A percentile compares a stretch with the other conserved stretches of the same genome.
These are phyloP conservation scores for Globisporangium splendens DNA, from an alignment of 352 stramenopile species.

Conservation along the genomic window DNA sequence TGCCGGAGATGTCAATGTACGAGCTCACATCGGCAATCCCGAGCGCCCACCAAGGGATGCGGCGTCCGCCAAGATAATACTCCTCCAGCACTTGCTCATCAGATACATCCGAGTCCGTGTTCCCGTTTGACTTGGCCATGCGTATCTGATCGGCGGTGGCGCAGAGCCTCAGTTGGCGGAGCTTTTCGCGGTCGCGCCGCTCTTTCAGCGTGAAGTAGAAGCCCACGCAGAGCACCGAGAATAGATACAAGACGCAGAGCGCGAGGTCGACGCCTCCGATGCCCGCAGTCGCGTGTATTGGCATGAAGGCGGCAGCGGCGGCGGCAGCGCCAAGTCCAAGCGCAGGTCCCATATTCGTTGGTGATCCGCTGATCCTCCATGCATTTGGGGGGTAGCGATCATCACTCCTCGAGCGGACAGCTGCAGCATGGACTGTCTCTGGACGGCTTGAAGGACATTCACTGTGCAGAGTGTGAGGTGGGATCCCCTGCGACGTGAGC, in stretches of 20 bases:
- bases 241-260: slow-evolving; percentile 51
- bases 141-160: slow-evolving; percentile 3
- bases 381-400: no score
- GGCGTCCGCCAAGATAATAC: slow-evolving; percentile 69
- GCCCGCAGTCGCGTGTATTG: neutral
- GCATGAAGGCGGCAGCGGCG: no score
- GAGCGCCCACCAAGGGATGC: slow-evolving; percentile 71
- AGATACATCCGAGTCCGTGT: slow-evolving; percentile 3
- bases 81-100: slow-evolving; percentile 49
- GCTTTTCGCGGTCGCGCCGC: slow-evolving; percentile 33
- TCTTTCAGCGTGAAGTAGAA: slow-evolving; percentile 66
- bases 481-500: slow-evolving; percentile 28
- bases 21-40: slow-evolving; percentile 76
- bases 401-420: no score
- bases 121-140: slow-evolving; percentile 11
- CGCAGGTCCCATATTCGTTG: no score
- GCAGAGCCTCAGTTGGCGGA: slow-evolving; percentile 19
- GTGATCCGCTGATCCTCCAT: no score
- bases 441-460: neutral
- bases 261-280: slow-evolving; percentile 45
- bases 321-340: no score
- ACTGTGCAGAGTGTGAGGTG: neutral
- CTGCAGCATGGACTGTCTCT: no score
- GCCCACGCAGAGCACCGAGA: slow-evolving; percentile 60
- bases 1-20: slow-evolving; percentile 84